Base-by-base conservation (phyloP, 164 flowering plant genomes). In the Pachysandra terminalis region DNA sequence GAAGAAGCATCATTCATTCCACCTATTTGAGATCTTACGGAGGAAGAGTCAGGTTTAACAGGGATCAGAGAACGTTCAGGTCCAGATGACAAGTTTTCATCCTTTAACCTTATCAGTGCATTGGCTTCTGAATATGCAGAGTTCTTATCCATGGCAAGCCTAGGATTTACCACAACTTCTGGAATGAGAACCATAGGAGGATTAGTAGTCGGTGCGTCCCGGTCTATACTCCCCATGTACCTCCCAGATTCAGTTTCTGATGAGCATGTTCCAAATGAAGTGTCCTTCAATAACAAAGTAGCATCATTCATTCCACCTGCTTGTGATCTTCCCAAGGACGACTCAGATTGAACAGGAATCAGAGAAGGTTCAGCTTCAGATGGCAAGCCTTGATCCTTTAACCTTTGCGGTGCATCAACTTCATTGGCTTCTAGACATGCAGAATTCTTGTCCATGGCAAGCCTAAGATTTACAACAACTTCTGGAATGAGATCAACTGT, bases 1-100 rank as follows among this genome's bases (percentile, higher is more conserved):
- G 81, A 76, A 55, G 77, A 75, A 75, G 74, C 79, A 71, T 71
- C 77, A 69, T 65, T 73, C 35, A 70, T 67, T 48, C 69, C 74
- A 74, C 78, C 73, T 19, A 73, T 69, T 59, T 73, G 73, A 63
- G 55, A 63, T 40, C 60, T 37, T 21, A 68, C 74, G 22, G 62
- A 48, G 16, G 65, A 52, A 21, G 75, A 58, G 56, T 26, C 19
- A 7, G 55, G 19, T n/a, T 27, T 59, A 19, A 5, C 32, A 48
- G 59, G 51, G 9, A 1, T 26, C 7, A 16, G 52, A 60, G 66
- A 61, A 19, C 37, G 24, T 14, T n/a, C 59, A 61, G 17, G 17
- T n/a, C 51, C 56, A 54, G 26, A 25, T 19, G 69, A 52, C 23
- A 53, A 66, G 37, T 40, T 66, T 12, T 61, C 59, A 10, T 54